Evolutionary conservation across 2,329 filamentous ascomycete genomes (phyloP).

Genomic region (Pseudogymnoascus sp.): DNA sequence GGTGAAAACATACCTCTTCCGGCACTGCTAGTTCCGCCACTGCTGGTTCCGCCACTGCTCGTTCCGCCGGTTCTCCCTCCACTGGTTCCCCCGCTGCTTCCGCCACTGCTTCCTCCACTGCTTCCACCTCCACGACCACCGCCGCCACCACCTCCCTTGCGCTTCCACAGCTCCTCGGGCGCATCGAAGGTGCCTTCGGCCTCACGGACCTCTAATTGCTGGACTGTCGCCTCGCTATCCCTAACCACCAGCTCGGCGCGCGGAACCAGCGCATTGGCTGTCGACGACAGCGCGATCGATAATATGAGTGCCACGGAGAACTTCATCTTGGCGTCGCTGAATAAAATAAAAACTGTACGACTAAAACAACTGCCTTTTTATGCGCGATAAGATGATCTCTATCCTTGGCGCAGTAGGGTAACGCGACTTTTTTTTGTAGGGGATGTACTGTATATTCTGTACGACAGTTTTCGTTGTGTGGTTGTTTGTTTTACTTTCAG

Average conservation of each 20-base stretch:
- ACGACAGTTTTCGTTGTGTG: not conserved
- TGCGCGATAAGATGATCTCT: not conserved
- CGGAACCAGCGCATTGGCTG: not conserved
- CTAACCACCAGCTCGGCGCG: not conserved
- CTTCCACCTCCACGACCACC: conserved; percentile 35
- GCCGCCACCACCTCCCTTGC: conserved; percentile 50
- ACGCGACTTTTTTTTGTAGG: not conserved
- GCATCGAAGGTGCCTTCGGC: conserved; percentile 18
- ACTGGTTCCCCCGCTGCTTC: not conserved
- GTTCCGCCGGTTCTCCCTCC: not conserved
- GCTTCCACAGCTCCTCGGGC: conserved; percentile 43
- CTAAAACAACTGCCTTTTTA: not conserved
- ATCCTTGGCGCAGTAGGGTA: not conserved
- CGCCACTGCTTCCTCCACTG: conserved; percentile 6
- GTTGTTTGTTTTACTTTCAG: not conserved
- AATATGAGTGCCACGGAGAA: conserved; percentile 3
- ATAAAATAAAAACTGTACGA: not conserved
- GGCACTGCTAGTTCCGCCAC: not conserved
- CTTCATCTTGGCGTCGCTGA: not conserved
- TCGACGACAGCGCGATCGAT: not conserved
- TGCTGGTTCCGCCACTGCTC: not conserved
- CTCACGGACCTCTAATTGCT: not conserved
- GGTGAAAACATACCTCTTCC: conserved; percentile 9
- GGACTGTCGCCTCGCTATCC: not conserved
- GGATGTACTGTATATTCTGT: not conserved